Base-by-base conservation (phyloP, 106 monocot species). In the Platanthera zijinensis region DNA sequence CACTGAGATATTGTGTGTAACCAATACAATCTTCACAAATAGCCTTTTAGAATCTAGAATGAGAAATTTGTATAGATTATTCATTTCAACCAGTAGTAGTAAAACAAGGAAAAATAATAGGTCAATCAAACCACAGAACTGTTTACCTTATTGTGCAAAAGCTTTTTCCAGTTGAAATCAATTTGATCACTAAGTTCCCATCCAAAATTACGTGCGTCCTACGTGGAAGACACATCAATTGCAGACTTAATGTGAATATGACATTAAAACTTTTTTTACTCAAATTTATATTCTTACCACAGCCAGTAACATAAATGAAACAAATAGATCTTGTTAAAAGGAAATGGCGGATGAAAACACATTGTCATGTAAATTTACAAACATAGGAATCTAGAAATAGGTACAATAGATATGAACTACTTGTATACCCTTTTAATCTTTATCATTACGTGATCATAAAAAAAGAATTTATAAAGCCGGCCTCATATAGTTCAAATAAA, bases 121-220 rank as follows among this genome's bases (percentile, higher is more conserved):
- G 13, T 30, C 67, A 67, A 39, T 8, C 45, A 70, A 11, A 70
- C 48, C 8, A 70, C 8, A 48, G n/a, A 70, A 48, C 48, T 25
- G 48, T 48, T 70, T 19, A 99, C 97, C 89, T 99, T 99, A 73
- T 95, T 95, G n/a, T 99, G 81, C 73, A 99, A 74, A 83, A 99
- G 92, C 69, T 87, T 92, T 82, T 96, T 94, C 97, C 97, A 99
- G 61, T 94, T 90, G 81, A 88, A 99, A 45, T 84, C 77, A 69
- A 95, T 76, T 51, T 91, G 78, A 17, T 94, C 99, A 57, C 74
- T 74, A 14, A 94, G 80, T 73, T 99, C 92, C 99, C 99, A 99
- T 10, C 99, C 99, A 74, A 92, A 99, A 71, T 92, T 94, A 75
- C 80, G 88, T 57, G 94, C 82, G 84, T 99, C 99, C 97, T 99